These are phyloP conservation scores for Saccharomycopsis olivae DNA, from an alignment of 805 yeast genomes.

Conservation along the genomic window DNA sequence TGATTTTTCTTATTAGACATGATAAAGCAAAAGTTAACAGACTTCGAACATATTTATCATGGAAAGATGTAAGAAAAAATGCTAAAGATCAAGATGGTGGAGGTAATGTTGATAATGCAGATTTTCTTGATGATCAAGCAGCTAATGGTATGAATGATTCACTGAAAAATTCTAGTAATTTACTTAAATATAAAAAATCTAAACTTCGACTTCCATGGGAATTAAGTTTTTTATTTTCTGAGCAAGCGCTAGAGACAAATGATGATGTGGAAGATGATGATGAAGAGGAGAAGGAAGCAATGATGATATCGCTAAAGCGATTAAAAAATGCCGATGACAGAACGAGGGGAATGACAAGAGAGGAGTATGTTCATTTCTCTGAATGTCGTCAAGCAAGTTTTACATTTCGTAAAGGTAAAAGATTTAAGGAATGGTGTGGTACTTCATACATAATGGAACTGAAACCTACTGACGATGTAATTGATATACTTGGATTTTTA, in stretches of 20 bases:
- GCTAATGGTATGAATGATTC: conserved; percentile 27
- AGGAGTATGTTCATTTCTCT: conserved; percentile 97
- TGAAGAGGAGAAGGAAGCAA: conserved; percentile 85
- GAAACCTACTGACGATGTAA: conserved; percentile 90
- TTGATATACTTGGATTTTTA: conserved; percentile 88
- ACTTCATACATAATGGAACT: conserved; percentile 74
- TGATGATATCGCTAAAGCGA: conserved; percentile 76
- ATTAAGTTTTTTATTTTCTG: conserved; percentile 82
- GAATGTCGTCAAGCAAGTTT: conserved; percentile 97
- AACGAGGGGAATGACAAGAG: conserved; percentile 87
- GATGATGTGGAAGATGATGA: conserved; percentile 60
- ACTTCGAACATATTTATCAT: conserved; percentile 78
- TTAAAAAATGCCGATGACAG: conserved; percentile 90
- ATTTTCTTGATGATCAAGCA: conserved; percentile 29
- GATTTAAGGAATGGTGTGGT: conserved; percentile 96
- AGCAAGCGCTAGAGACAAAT: conserved; percentile 70
- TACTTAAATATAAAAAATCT: conserved; percentile 58
- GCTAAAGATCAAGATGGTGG: conserved; percentile 60
- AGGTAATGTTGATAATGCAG: conserved; percentile 46
- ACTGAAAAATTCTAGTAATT: conserved; percentile 30
- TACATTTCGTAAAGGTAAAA: conserved; percentile 86
- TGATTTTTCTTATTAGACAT: conserved; percentile 83
- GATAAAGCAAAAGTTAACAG: conserved; percentile 92
- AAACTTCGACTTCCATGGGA: conserved; percentile 92
- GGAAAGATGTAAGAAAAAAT: conserved; percentile 93